phyloP scores from a whole-genome alignment of 352 stramenopile species.

The Globisporangium paroecandrum region DNA sequence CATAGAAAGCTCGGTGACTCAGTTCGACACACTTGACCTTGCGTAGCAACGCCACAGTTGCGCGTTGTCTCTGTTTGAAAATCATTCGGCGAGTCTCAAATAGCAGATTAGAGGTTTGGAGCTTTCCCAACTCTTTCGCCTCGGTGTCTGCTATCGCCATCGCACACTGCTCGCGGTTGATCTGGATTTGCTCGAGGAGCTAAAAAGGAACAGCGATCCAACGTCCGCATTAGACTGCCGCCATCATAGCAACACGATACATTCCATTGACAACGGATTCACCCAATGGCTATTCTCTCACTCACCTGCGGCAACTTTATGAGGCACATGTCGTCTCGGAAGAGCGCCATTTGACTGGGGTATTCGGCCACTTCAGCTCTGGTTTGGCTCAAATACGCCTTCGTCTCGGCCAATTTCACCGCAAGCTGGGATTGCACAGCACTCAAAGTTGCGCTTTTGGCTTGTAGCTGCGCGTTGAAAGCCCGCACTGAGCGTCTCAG shows the following conservation, averaged over 20 bases:
- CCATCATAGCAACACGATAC: too few species aligned
- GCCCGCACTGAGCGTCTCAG: background rate
- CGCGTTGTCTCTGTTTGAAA: constrained; percentile 17
- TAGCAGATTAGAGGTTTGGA: background rate
- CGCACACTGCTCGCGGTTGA: constrained; percentile 19
- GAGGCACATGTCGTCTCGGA: constrained; percentile 22
- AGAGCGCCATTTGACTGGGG: constrained; percentile 3
- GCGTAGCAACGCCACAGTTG: constrained; percentile 14
- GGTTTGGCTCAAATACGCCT: constrained; percentile 2
- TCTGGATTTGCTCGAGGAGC: constrained; percentile 9
- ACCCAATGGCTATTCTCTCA: too few species aligned
- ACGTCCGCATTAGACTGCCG: background rate
- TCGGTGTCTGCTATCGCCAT: constrained; percentile 31
- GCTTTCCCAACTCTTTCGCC: background rate
- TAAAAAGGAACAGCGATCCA: background rate
- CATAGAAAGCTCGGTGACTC: constrained; percentile 24
- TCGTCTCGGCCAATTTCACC: background rate
- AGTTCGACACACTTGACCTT: constrained; percentile 12
- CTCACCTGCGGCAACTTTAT: constrained; percentile 16
- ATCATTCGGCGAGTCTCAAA: background rate
- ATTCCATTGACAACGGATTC: background rate
- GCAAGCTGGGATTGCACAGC: constrained; percentile 1
- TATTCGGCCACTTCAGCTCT: background rate
- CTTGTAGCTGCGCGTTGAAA: background rate
- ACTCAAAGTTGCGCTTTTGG: background rate